phyloP scores from a whole-genome alignment of 345 rosid genomes.

The Brassica incana region DNA sequence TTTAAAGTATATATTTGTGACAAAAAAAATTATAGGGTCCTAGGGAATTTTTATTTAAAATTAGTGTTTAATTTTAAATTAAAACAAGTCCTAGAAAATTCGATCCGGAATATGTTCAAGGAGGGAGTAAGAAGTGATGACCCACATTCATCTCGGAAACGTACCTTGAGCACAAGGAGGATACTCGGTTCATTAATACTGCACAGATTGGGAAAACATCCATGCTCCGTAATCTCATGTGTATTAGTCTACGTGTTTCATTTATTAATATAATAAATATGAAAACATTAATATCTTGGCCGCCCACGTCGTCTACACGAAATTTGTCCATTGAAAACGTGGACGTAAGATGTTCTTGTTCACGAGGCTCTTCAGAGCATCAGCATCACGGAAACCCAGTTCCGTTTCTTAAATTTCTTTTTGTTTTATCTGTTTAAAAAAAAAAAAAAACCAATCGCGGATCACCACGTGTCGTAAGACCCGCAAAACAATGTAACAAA shows the following conservation, averaged over 20 bases:
- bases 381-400: too few species aligned
- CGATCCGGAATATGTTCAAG: background rate
- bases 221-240: background rate
- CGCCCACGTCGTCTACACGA: conserved; percentile 16
- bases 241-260: background rate
- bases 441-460: too few species aligned
- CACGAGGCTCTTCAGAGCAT: background rate
- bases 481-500: too few species aligned
- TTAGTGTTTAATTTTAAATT: background rate
- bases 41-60: too few species aligned
- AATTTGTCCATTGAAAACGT: conserved; percentile 15
- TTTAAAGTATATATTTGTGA: too few species aligned
- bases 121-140: background rate
- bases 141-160: conserved; percentile 12
- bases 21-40: too few species aligned
- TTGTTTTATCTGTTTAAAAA: too few species aligned
- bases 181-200: conserved; percentile 33
- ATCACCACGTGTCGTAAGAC: too few species aligned
- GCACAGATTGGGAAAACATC: conserved; percentile 23
- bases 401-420: too few species aligned
- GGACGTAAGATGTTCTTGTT: conserved; percentile 7
- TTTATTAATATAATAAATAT: background rate
- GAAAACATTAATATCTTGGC: conserved; percentile 8
- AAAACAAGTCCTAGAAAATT: background rate
- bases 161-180: conserved; percentile 21